Percentiles rank a stretch among this genome's conserved stretches.
These are phyloP conservation scores for Cercospora canescens DNA, from an alignment of 2,329 filamentous ascomycete species.

Conservation along the genomic window DNA sequence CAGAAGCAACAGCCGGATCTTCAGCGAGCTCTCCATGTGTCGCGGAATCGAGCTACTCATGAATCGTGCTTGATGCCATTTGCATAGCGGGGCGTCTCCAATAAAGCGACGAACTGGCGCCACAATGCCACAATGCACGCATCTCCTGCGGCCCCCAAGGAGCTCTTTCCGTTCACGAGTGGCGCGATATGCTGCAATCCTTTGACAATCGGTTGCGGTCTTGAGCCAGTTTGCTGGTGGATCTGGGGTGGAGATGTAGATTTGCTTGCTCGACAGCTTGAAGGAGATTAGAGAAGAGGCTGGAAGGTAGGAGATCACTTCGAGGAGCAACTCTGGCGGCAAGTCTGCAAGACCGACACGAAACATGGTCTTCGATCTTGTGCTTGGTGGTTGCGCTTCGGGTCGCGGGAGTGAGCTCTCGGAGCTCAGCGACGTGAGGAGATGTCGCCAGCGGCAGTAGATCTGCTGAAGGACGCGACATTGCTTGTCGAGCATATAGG, in stretches of 20 bases:
- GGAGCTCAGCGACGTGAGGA: background rate
- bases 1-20: slow-evolving; percentile 15
- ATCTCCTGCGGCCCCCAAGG: slow-evolving; percentile 24
- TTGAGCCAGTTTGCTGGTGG: slow-evolving; percentile 23
- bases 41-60: slow-evolving; percentile 20
- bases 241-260: slow-evolving; percentile 30
- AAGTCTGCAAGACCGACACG: slow-evolving; percentile 27
- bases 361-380: slow-evolving; percentile 1
- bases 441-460: background rate
- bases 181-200: slow-evolving; percentile 25
- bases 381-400: background rate
- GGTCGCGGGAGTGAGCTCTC: background rate
- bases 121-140: slow-evolving; percentile 27
- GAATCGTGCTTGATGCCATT: slow-evolving; percentile 28
- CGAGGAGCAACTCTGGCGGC: slow-evolving; percentile 38
- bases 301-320: slow-evolving; percentile 38
- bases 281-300: slow-evolving; percentile 40
- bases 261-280: slow-evolving; percentile 36
- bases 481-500: background rate
- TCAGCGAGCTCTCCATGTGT: slow-evolving; percentile 20
- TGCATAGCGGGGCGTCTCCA: slow-evolving; percentile 25
- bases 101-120: slow-evolving; percentile 17
- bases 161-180: slow-evolving; percentile 26
- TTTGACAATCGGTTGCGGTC: slow-evolving; percentile 27
- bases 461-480: slow-evolving; percentile 1